Evolutionary conservation across 352 stramenopile species (phyloP), one percentile per base, ranked within the genome.

Genomic region (Phytopythium litorale): DNA sequence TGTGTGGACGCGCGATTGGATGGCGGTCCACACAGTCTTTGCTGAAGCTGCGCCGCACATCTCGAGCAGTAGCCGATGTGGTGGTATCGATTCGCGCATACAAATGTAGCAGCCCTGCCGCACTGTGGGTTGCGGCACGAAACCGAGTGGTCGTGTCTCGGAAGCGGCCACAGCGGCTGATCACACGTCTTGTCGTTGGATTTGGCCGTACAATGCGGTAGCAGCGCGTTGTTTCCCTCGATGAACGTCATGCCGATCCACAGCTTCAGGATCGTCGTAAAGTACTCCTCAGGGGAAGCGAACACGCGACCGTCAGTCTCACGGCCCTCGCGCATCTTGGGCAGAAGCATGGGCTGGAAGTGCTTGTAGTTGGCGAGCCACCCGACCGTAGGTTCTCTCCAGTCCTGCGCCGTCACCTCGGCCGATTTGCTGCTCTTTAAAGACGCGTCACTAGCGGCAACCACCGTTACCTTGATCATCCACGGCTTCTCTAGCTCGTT

Each of bases 201-300:
- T 21, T 75, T 77, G 21, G 78, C 65, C 0, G 79, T 82, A 55
- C 88, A 97, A 56, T 90, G 75, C 0, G 88, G 87, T 11, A 91
- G 66, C 23, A 97, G 67, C 16, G 88, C 81, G 50, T 91, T 87
- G 71, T 94, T 86, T 6, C 87, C 88, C 69, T 96, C 88, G 3
- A 88, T 69, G 68, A 97, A 97, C 1, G 88, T 92, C 87, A 97
- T 96, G 3, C 82, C 88, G 25, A 90, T 80, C 85, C 86, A 94
- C 12, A 97, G 57, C 55, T 84, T 76, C 32, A 90, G 72, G 30
- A 87, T 85, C 30, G 75, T 89, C 37, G 75, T 43, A 45, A 94
- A 92, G 43, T 96, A 96, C 37, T 96, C 78, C 7, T 91, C 76
- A 7, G 71, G 73, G 4, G 70, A 88, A 28, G 91, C 68, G 54